A percentile compares a stretch with the other conserved stretches of the same genome.
These are phyloP conservation scores for Blastomyces parvus DNA, from an alignment of 2,329 filamentous ascomycete genomes.

Conservation along the genomic window DNA sequence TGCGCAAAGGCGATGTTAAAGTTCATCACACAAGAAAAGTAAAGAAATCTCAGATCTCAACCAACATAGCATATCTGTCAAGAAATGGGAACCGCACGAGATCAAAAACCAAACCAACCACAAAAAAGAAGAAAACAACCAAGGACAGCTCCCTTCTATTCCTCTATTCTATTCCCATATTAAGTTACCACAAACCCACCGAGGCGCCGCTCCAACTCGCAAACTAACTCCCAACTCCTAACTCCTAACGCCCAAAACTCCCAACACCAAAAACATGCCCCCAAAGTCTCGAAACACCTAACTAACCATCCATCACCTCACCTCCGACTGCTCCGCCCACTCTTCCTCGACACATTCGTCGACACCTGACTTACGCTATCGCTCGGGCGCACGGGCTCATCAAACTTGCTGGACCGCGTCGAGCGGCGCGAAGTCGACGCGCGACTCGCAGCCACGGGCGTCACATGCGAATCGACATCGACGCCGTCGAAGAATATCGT, in stretches of 20 bases:
- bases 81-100: too few species aligned
- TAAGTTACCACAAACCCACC: neutral
- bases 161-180: neutral
- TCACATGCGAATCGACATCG: slow-evolving; percentile 50
- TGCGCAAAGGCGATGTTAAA: neutral
- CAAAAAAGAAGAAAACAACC: too few species aligned
- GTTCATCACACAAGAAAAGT: neutral
- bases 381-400: slow-evolving; percentile 30
- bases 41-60: neutral
- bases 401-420: slow-evolving; percentile 25
- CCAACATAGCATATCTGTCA: too few species aligned
- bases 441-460: slow-evolving; percentile 41
- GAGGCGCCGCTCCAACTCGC: neutral
- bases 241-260: neutral
- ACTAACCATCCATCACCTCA: too few species aligned
- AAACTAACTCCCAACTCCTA: neutral
- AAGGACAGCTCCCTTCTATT: neutral
- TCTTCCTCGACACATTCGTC: slow-evolving; percentile 16
- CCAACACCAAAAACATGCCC: neutral
- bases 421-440: slow-evolving; percentile 11
- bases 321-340: slow-evolving; percentile 11
- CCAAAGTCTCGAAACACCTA: too few species aligned
- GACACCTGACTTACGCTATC: slow-evolving; percentile 35
- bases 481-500: slow-evolving; percentile 21
- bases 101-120: neutral